These are phyloP conservation scores for Cinnamomum micranthum DNA, from an alignment of 164 flowering plant genomes.

Conservation along the genomic window DNA sequence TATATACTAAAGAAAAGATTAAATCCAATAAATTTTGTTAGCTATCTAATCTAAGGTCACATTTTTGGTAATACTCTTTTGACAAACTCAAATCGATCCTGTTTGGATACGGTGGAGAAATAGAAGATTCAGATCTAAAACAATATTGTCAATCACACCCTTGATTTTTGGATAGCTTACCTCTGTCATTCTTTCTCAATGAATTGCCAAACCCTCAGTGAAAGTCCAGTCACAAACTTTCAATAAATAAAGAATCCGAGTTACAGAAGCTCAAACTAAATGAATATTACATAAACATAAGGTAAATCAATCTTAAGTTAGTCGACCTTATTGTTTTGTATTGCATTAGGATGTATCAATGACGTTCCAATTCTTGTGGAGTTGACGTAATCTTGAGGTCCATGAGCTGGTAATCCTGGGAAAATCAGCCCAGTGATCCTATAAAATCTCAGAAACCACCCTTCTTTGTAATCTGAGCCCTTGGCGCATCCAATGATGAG, in stretches of 20 bases:
- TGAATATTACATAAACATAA: neutral
- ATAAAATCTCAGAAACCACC: constrained; percentile 33
- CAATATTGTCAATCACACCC: too few species aligned
- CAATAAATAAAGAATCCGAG: neutral
- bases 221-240: neutral
- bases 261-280: neutral
- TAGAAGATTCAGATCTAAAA: too few species aligned
- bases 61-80: too few species aligned
- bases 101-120: too few species aligned
- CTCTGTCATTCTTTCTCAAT: too few species aligned
- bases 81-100: too few species aligned
- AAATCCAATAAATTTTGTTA: too few species aligned
- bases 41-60: too few species aligned
- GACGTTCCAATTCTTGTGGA: constrained; percentile 36
- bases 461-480: constrained; percentile 53
- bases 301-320: neutral
- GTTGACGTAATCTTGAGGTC: constrained; percentile 56
- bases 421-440: constrained; percentile 46
- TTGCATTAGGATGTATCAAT: neutral
- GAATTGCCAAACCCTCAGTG: too few species aligned
- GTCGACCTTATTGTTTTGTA: neutral
- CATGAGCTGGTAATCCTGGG: constrained; percentile 68
- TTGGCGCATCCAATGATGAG: constrained; percentile 31
- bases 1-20: too few species aligned
- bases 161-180: too few species aligned